These are phyloP conservation scores for Ophiocordyceps polyrhachis-furcata DNA, from an alignment of 2,329 filamentous ascomycete species.

Conservation along the genomic window DNA sequence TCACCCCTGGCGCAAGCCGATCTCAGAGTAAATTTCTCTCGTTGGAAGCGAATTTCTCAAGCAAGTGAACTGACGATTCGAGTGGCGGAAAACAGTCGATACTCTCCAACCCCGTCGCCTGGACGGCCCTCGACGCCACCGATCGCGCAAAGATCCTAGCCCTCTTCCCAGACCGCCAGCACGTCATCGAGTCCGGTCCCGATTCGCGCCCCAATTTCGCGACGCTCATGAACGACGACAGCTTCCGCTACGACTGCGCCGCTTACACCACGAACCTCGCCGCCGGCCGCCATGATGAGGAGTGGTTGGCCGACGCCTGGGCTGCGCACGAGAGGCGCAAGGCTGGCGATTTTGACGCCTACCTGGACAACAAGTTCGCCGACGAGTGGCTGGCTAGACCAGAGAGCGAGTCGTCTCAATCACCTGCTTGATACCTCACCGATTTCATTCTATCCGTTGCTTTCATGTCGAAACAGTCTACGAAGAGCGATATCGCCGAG, in stretches of 20 bases:
- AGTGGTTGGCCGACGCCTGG: slow-evolving; percentile 34
- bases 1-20: slow-evolving; percentile 20
- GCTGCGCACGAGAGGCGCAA: slow-evolving; percentile 28
- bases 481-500: too few species aligned
- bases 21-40: slow-evolving; percentile 17
- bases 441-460: neutral
- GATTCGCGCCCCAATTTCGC: slow-evolving; percentile 21
- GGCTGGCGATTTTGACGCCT: slow-evolving; percentile 30
- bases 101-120: slow-evolving; percentile 18
- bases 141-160: slow-evolving; percentile 18
- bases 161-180: slow-evolving; percentile 17
- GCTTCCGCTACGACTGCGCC: slow-evolving; percentile 27
- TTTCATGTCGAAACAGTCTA: too few species aligned
- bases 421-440: neutral
- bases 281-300: slow-evolving; percentile 29
- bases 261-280: slow-evolving; percentile 26
- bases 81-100: slow-evolving; percentile 15
- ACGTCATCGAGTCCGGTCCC: slow-evolving; percentile 18
- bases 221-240: slow-evolving; percentile 25
- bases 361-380: slow-evolving; percentile 24
- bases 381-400: slow-evolving; percentile 21
- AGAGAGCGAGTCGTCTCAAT: slow-evolving; percentile 9
- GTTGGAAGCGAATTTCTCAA: too few species aligned
- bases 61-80: too few species aligned
- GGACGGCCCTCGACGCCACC: slow-evolving; percentile 15